phyloP scores from a whole-genome alignment of 2,329 filamentous ascomycete genomes.

The Fusarium sambucinum region DNA sequence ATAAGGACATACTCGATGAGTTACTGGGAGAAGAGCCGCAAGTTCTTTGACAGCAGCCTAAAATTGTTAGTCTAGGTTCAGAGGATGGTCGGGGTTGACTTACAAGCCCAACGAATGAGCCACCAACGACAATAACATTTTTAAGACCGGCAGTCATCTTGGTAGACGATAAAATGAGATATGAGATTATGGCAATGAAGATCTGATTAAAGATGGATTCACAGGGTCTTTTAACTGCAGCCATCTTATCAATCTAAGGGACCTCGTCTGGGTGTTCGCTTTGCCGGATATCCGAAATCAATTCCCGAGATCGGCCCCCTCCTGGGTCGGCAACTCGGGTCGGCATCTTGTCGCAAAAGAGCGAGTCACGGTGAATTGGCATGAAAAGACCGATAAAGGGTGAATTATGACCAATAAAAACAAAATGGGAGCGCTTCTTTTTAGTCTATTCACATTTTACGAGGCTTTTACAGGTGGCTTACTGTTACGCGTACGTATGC shows the following conservation, averaged over 20 bases:
- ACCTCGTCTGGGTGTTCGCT: slow-evolving; percentile 21
- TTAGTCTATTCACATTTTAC: rapidly evolving
- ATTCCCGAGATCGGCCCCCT: slow-evolving; percentile 25
- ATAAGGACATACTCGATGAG: slow-evolving; percentile 33
- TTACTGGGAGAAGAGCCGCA: slow-evolving; percentile 35
- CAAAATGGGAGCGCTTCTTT: background rate
- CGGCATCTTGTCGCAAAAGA: slow-evolving; percentile 12
- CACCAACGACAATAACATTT: slow-evolving; percentile 47
- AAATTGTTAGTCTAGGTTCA: background rate
- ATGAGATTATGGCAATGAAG: background rate
- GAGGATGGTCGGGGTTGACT: background rate
- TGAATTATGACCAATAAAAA: background rate
- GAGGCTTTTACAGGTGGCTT: background rate
- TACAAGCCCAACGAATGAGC: slow-evolving; percentile 47
- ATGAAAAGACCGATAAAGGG: background rate
- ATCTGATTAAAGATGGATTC: background rate
- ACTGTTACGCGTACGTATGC: background rate
- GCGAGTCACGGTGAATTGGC: background rate
- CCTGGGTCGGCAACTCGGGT: background rate
- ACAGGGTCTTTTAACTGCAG: background rate
- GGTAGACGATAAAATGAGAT: background rate
- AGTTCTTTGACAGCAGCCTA: slow-evolving; percentile 45
- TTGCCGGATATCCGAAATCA: slow-evolving; percentile 28
- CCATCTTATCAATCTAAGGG: slow-evolving; percentile 35
- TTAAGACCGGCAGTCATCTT: slow-evolving; percentile 40